Evolutionary conservation across 2,329 filamentous ascomycete genomes (phyloP).

Genomic region (Cercospora sp.): DNA sequence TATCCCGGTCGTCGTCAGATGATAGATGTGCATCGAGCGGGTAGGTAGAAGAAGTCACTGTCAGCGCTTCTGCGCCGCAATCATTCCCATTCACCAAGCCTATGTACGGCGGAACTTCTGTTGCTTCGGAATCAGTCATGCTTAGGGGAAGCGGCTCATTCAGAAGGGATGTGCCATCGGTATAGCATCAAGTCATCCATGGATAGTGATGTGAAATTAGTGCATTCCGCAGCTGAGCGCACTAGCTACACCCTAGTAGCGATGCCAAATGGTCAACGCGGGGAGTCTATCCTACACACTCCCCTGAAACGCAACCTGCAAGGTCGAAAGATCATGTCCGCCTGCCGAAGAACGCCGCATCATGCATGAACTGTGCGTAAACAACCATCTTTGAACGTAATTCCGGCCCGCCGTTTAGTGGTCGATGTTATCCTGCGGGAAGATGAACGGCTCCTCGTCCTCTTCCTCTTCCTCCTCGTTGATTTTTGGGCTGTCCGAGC

Average conservation of each 20-base stretch:
- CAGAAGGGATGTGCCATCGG: neutral
- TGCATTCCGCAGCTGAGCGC: neutral
- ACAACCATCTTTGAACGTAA: conserved; percentile 11
- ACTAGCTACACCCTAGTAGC: neutral
- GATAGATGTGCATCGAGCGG: neutral
- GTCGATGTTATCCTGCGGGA: conserved; percentile 29
- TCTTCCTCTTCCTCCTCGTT: conserved; percentile 29
- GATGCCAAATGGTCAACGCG: neutral
- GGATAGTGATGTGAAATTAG: neutral
- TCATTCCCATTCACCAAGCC: neutral
- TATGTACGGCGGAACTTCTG: neutral
- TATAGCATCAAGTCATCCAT: neutral
- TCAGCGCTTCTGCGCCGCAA: neutral
- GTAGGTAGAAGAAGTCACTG: neutral
- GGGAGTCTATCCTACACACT: neutral
- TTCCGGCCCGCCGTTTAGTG: neutral
- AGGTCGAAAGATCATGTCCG: neutral
- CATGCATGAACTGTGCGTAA: neutral
- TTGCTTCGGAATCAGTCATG: neutral
- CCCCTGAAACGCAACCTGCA: neutral
- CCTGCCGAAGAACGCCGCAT: neutral
- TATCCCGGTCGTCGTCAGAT: neutral
- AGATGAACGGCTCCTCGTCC: conserved; percentile 36
- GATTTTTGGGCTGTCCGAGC: conserved; percentile 26
- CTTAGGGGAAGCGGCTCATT: neutral